Conservation (phyloP, 352 stramenopile species). For the Pythium coloratum region DNA sequence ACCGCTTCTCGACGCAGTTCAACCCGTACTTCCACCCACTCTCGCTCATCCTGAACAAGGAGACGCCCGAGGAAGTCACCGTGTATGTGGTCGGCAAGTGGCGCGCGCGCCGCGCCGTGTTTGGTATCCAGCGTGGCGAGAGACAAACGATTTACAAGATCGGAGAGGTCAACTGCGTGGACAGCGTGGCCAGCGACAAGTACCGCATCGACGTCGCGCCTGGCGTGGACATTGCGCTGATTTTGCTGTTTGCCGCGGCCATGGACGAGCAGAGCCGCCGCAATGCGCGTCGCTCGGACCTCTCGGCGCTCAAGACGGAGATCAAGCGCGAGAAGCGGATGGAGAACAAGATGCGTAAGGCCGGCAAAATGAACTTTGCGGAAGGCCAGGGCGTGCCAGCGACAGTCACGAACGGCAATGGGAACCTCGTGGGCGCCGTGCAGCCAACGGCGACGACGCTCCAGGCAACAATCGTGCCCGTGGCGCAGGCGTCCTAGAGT, state of each 20-base stretch:
- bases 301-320: neutral
- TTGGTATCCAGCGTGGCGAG: slow-evolving; percentile 11
- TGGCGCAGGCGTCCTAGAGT: neutral
- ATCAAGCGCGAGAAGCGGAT: neutral
- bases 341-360: neutral
- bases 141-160: neutral
- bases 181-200: neutral
- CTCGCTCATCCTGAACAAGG: slow-evolving; percentile 5
- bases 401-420: neutral
- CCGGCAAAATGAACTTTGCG: neutral
- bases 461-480: neutral
- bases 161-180: neutral
- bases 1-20: slow-evolving; percentile 8
- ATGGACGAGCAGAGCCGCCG: slow-evolving; percentile 1
- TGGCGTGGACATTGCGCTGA: neutral
- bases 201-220: slow-evolving; percentile 3
- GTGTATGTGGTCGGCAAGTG: slow-evolving; percentile 15
- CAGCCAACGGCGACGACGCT: neutral
- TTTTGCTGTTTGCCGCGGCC: slow-evolving; percentile 1
- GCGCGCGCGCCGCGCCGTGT: slow-evolving; percentile 7
- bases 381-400: neutral
- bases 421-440: neutral
- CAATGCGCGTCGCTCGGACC: neutral
- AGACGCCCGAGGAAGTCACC: neutral
- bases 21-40: slow-evolving; percentile 11